These are phyloP conservation scores for Monosporozyma aerobia DNA, from an alignment of 805 yeast genomes.

Conservation along the genomic window DNA sequence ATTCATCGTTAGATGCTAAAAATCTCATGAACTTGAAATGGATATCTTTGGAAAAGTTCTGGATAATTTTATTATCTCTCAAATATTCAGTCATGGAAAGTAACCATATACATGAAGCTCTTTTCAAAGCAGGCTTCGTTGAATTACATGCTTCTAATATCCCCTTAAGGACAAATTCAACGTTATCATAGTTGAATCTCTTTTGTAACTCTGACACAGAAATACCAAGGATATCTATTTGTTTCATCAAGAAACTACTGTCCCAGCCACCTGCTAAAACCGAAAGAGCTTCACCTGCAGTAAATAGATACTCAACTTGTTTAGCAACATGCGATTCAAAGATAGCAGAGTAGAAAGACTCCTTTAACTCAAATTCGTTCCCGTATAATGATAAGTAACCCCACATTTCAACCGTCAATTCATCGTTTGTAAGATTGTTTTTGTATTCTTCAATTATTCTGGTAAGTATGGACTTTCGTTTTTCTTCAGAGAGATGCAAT, in stretches of 20 bases:
- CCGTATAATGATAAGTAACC: slow-evolving; percentile 43
- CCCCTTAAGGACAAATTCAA: slow-evolving; percentile 33
- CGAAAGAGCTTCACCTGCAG: slow-evolving; percentile 77
- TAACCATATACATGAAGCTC: slow-evolving; percentile 78
- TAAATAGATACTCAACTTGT: slow-evolving; percentile 65
- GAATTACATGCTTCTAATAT: slow-evolving; percentile 46
- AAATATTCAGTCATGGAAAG: slow-evolving; percentile 72
- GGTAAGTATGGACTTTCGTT: slow-evolving; percentile 15
- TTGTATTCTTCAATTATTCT: slow-evolving; percentile 26
- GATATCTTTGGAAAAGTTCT: slow-evolving; percentile 42
- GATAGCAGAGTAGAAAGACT: slow-evolving; percentile 36
- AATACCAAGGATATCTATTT: slow-evolving; percentile 44
- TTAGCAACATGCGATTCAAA: slow-evolving; percentile 56
- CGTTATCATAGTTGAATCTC: slow-evolving; percentile 10
- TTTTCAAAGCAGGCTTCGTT: slow-evolving; percentile 67
- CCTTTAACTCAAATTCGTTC: slow-evolving; percentile 24
- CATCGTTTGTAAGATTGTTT: slow-evolving; percentile 46
- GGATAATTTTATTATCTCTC: slow-evolving; percentile 37
- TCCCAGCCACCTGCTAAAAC: slow-evolving; percentile 69
- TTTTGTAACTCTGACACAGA: slow-evolving; percentile 8
- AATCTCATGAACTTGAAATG: slow-evolving; percentile 72
- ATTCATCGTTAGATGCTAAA: slow-evolving; percentile 71
- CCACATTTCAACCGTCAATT: slow-evolving; percentile 46
- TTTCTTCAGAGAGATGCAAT: slow-evolving; percentile 8
- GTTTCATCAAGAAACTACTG: slow-evolving; percentile 43